These are phyloP conservation scores for Nicotiana tomentosiformis DNA, from an alignment of 257 asterid species.

Conservation along the genomic window DNA sequence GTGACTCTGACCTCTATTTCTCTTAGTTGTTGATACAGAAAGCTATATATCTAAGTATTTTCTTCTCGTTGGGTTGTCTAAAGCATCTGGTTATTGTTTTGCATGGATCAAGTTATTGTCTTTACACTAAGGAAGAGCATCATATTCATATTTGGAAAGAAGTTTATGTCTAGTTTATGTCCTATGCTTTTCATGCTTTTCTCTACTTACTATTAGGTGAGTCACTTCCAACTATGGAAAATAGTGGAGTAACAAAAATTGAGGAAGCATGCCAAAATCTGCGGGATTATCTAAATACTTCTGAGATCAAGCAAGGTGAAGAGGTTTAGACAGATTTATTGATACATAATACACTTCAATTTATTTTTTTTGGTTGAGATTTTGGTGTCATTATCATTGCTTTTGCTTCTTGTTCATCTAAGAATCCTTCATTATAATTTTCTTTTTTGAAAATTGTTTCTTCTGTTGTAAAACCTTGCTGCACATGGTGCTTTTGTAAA, in stretches of 20 bases:
- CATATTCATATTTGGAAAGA: not conserved
- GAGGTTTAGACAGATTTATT: not conserved
- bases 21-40: not conserved
- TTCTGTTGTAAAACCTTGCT: not conserved
- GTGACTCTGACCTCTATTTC: not conserved
- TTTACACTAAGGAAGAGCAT: not conserved
- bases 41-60: not conserved
- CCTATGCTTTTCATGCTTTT: not conserved
- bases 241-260: not conserved
- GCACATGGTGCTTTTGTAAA: not conserved
- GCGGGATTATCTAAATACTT: not conserved
- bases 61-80: not conserved
- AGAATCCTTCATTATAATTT: no score
- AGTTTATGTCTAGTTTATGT: not conserved
- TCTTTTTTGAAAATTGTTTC: not conserved
- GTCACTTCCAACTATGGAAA: not conserved
- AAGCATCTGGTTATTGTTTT: not conserved
- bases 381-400: not conserved
- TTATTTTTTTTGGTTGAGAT: not conserved
- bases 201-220: not conserved
- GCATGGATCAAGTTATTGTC: not conserved
- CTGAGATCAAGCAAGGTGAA: conserved; percentile 12
- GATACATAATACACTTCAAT: not conserved
- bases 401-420: not conserved
- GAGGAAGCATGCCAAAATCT: conserved; percentile 15